Conservation (phyloP, 768 basidiomycete species). For the Suillus tomentosus region DNA sequence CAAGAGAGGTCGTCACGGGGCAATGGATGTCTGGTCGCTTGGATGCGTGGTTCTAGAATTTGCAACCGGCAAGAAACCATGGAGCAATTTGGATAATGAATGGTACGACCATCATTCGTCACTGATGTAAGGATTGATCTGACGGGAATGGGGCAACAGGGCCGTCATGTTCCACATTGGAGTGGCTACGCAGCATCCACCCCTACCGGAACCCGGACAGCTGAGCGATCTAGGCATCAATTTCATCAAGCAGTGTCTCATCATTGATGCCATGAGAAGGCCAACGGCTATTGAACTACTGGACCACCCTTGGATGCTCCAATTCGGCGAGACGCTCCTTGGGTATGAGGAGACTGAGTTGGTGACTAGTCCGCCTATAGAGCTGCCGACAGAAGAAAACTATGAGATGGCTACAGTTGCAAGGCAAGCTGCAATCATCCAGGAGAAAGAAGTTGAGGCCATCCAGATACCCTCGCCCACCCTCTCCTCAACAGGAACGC, state of each 20-base stretch:
- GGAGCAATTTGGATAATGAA: slow-evolving; percentile 99
- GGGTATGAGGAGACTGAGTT: slow-evolving; percentile 69
- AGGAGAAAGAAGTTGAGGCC: slow-evolving; percentile 61
- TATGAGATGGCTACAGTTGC: slow-evolving; percentile 54
- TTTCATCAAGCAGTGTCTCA: slow-evolving; percentile 92
- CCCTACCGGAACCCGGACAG: slow-evolving; percentile 88
- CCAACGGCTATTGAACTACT: slow-evolving; percentile 86
- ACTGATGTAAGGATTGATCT: background rate
- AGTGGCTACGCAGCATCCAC: slow-evolving; percentile 94
- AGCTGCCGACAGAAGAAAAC: slow-evolving; percentile 48
- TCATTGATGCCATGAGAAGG: slow-evolving; percentile 79
- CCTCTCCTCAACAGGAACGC: slow-evolving; percentile 43
- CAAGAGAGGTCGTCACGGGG: slow-evolving; percentile 81
- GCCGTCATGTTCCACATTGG: slow-evolving; percentile 99
- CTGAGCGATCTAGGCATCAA: slow-evolving; percentile 87
- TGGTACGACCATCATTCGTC: slow-evolving; percentile 56
- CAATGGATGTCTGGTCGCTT: slow-evolving; percentile 98
- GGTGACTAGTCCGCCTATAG: slow-evolving; percentile 46
- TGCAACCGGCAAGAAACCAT: slow-evolving; percentile 95
- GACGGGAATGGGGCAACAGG: slow-evolving; percentile 45
- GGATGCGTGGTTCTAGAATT: slow-evolving; percentile 98
- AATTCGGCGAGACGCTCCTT: slow-evolving; percentile 70
- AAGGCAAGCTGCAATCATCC: slow-evolving; percentile 56
- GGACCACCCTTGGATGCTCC: slow-evolving; percentile 88
- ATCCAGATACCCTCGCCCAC: slow-evolving; percentile 54